Evolutionary conservation across 257 asterid genomes (phyloP).

Genomic region (Solanum clarkiae): DNA sequence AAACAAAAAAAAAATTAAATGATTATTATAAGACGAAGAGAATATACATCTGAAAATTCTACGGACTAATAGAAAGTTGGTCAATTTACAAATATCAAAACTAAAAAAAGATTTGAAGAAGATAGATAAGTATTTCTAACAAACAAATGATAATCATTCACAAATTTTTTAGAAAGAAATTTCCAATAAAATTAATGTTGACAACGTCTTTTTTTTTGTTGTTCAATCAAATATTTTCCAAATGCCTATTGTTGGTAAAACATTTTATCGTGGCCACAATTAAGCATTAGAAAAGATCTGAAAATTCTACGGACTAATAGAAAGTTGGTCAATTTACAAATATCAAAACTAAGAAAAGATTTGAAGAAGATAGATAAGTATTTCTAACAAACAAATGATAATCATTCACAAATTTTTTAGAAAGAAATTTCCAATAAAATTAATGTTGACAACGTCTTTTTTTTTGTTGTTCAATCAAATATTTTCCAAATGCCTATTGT

Average conservation of each 20-base stretch:
- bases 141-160: too few species aligned
- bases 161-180: background rate
- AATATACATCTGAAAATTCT: background rate
- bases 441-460: background rate
- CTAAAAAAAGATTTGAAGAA: background rate
- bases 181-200: background rate
- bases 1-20: too few species aligned
- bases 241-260: too few species aligned
- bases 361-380: background rate
- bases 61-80: background rate
- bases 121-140: background rate
- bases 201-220: background rate
- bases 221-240: background rate
- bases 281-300: background rate
- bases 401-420: too few species aligned
- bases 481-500: background rate
- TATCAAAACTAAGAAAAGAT: background rate
- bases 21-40: background rate
- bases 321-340: background rate
- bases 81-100: background rate
- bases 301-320: background rate
- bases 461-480: background rate
- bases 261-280: background rate
- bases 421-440: background rate
- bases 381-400: background rate